Evolutionary conservation across 306 rosid genomes (phyloP), one percentile per base, ranked within the genome.

Genomic region (Malus sylvestris): DNA sequence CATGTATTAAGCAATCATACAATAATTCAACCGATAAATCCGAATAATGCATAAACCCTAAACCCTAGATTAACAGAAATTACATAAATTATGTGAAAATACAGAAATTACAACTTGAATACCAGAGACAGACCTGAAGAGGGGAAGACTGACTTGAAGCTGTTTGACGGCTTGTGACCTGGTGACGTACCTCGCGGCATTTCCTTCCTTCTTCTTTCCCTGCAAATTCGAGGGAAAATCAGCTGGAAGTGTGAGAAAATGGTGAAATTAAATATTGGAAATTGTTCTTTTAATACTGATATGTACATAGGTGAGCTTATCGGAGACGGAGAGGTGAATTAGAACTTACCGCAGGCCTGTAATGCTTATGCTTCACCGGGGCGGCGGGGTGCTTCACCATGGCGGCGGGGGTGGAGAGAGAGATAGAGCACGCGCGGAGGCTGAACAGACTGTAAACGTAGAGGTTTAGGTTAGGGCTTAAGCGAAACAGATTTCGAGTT

Each of bases 181-280:
- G 64, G 89, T 95, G 45, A 95, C 82, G 81, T 82, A 95, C 72
- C 88, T 90, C 0, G 99, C 97, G 4, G 97, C 99, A 78, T 92
- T 92, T 8, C 99, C 97, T 75, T 95, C 99, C 89, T 92, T 92
- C 32, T 95, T 95, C 97, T 95, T 86, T 46, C 99, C 97, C 97
- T 95, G 86, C 10, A 60, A 79, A 67, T 18, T 22, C 18, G 35
- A 27, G 29, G 9, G 32, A 65, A 0, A 51, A 51, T 16, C 2
- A 11, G 13, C 29, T 2, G 20, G 45, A 10, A 58, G 49, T 18
- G 62, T 46, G 33, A n/a, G 22, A 55, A 49, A 62, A 25, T 27
- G 45, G 68, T 35, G 62, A 29, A 20, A 42, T 52, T 30, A 33
- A 2, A 20, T n/a, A 19, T 14, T 20, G 20, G 15, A n/a, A 27